Evolutionary conservation across 495 filamentous ascomycete genomes (phyloP), one percentile per base, ranked within the genome.

Genomic region (Tuber indicum): DNA sequence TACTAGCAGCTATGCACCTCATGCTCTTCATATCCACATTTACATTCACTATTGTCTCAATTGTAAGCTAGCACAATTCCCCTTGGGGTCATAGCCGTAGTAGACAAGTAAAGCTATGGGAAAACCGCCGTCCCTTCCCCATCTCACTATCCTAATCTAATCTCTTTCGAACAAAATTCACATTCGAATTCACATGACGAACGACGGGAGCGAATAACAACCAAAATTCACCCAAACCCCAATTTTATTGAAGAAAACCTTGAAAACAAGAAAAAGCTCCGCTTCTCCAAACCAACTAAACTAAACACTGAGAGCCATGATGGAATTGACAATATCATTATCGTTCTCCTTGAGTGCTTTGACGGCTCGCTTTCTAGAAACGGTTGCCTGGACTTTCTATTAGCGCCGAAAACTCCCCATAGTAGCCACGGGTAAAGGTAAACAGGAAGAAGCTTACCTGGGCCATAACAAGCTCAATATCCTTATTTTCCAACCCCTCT

Each of bases 271-370:
- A 66, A 66, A 32, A 66, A 26, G 12, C 52, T 10, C 14, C 42
- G 45, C 14, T 79, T 78, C 71, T 72, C 44, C 52, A 72, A 81
- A 73, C 17, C 42, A 66, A 16, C 26, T 77, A 66, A 23, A 70
- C 88, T 90, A 99, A 92, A 97, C 92, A 88, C 94, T 97, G 86
- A 99, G 88, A 81, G 95, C 94, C 96, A 99, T 99, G 87, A 99
- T 99, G 76, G 95, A 97, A 90, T 98, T 98, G 86, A 99, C 96
- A 87, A 99, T 98, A 86, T 99, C 96, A 83, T 98, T 97, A 87
- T 98, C 94, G 86, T 99, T 98, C 89, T 98, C 94, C 88, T 96
- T 95, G 77, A 99, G 88, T 44, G 96, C 96, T 87, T 97, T 98
- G 88, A 98, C 91, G 75, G 96, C 96, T 90, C 98, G 98, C 89